Evolutionary conservation across 371 early-diverging fungal genomes (phyloP).

Genomic region (Umbelopsis sp.): DNA sequence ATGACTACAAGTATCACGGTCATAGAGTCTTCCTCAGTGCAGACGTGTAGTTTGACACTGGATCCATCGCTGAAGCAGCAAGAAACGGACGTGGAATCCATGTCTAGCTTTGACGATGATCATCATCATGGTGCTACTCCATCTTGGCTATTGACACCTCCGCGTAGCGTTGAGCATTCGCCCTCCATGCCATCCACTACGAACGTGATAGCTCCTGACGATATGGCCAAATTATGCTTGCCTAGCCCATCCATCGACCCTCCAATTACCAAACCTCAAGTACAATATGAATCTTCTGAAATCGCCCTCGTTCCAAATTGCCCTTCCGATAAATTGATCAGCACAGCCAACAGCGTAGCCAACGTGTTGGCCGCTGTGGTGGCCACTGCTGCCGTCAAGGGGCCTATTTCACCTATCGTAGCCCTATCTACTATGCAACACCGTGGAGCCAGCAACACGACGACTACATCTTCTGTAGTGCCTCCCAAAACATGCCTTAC

Average conservation of each 20-base stretch:
- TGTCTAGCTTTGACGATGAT: constrained; percentile 12
- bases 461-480: neutral
- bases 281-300: constrained; percentile 5
- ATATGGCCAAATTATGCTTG: constrained; percentile 9
- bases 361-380: constrained; percentile 17
- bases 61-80: neutral
- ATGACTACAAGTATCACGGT: constrained; percentile 17
- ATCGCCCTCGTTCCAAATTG: constrained; percentile 17
- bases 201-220: neutral
- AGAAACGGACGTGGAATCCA: constrained; percentile 12
- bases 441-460: neutral
- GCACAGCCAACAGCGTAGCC: constrained; percentile 16
- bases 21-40: neutral
- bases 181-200: constrained; percentile 13
- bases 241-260: constrained; percentile 13
- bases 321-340: constrained; percentile 15
- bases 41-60: constrained; percentile 5
- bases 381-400: constrained; percentile 5
- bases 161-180: constrained; percentile 14
- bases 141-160: constrained; percentile 3
- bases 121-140: neutral
- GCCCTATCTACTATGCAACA: constrained; percentile 8
- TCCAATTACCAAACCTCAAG: neutral
- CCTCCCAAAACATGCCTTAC: neutral
- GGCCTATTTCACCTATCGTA: constrained; percentile 8